These are phyloP conservation scores for Metschnikowia matae DNA, from an alignment of 805 yeast genomes.

Conservation along the genomic window DNA sequence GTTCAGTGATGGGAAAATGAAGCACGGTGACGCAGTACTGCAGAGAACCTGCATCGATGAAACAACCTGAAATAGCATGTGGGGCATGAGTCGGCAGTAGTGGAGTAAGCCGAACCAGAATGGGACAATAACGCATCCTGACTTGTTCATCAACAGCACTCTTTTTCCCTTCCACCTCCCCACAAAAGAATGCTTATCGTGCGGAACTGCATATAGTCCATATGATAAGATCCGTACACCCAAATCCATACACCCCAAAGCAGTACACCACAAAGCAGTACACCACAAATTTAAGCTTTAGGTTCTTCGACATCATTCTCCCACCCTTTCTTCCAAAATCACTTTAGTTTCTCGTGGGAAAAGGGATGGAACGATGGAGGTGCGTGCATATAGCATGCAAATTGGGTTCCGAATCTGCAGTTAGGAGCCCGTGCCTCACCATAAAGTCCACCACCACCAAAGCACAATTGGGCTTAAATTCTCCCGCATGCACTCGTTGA, in stretches of 20 bases:
- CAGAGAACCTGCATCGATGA: neutral
- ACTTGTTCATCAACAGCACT: too few relatives aligned
- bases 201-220: too few relatives aligned
- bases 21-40: constrained; percentile 5
- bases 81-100: neutral
- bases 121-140: constrained; percentile 10
- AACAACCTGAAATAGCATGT: constrained; percentile 7
- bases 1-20: constrained; percentile 4
- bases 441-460: constrained; percentile 76
- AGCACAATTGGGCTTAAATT: constrained; percentile 90
- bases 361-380: constrained; percentile 68
- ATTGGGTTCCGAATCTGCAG: constrained; percentile 62
- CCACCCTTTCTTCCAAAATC: neutral
- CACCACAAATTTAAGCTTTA: too few relatives aligned
- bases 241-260: too few relatives aligned
- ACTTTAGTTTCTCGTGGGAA: constrained; percentile 18
- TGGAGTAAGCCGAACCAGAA: constrained; percentile 9
- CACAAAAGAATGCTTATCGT: too few relatives aligned
- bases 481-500: constrained; percentile 44
- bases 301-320: too few relatives aligned
- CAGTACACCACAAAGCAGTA: too few relatives aligned
- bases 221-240: too few relatives aligned
- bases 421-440: constrained; percentile 75
- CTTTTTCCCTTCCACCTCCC: too few relatives aligned
- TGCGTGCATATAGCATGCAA: constrained; percentile 56